Evolutionary conservation across 352 stramenopile species (phyloP).

Genomic region (Pythium brachiatum): DNA sequence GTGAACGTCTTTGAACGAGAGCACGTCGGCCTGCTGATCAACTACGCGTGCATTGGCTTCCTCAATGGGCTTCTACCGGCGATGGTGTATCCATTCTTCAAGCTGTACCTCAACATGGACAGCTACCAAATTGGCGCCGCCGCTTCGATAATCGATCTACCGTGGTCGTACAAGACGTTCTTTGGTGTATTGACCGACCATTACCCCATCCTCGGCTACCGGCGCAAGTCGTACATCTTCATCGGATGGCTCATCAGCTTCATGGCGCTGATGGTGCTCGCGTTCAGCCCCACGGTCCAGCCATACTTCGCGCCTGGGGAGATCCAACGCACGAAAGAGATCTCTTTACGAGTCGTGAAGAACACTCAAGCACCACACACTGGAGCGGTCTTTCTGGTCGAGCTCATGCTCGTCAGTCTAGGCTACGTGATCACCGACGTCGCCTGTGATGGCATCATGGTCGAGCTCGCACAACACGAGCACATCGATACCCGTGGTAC

Average conservation of each 20-base stretch:
- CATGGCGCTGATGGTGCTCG: constrained; percentile 43
- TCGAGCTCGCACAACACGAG: constrained; percentile 69
- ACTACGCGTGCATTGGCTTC: constrained; percentile 74
- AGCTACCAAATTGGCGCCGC: constrained; percentile 61
- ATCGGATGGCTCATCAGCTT: constrained; percentile 63
- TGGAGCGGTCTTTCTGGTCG: constrained; percentile 51
- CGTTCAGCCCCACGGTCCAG: constrained; percentile 43
- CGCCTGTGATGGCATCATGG: constrained; percentile 63
- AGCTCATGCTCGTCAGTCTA: constrained; percentile 56
- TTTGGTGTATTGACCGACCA: constrained; percentile 71
- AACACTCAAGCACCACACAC: constrained; percentile 43
- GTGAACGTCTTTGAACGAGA: constrained; percentile 39
- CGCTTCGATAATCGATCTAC: constrained; percentile 51
- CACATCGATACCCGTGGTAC: constrained; percentile 57
- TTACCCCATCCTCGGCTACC: constrained; percentile 57
- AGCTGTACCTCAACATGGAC: constrained; percentile 77
- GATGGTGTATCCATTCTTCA: constrained; percentile 76
- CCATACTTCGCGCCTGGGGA: constrained; percentile 53
- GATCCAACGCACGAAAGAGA: constrained; percentile 55
- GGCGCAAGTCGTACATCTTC: constrained; percentile 72
- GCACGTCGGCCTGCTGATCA: constrained; percentile 59
- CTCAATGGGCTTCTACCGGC: constrained; percentile 60
- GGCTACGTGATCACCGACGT: constrained; percentile 72
- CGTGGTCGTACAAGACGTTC: constrained; percentile 79
- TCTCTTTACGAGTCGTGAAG: constrained; percentile 38